Percentiles rank a stretch among this genome's conserved stretches.
phyloP scores from a whole-genome alignment of 805 yeast genomes.

The Cyberlindnera euphorbiiphila region DNA sequence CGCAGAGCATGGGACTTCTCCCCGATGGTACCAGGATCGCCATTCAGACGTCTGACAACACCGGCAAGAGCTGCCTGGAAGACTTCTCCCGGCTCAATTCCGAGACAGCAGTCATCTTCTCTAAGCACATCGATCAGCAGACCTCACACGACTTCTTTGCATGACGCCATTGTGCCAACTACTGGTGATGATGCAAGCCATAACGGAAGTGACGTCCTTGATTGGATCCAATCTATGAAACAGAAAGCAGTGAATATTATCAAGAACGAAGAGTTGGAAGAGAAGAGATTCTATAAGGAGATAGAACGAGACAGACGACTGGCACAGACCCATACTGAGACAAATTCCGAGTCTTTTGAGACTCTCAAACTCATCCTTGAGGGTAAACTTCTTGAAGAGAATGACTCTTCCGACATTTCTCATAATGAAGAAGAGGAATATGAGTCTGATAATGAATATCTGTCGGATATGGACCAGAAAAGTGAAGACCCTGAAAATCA shows the following conservation, averaged over 20 bases:
- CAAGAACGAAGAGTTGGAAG: slow-evolving; percentile 33
- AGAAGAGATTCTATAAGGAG: slow-evolving; percentile 33
- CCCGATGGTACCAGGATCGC: slow-evolving; percentile 18
- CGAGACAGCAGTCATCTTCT: neutral
- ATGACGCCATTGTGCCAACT: too few species aligned
- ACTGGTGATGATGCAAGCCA: too few species aligned
- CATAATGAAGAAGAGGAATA: slow-evolving; percentile 16
- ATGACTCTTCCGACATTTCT: slow-evolving; percentile 22
- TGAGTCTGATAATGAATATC: neutral
- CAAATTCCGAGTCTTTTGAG: slow-evolving; percentile 24
- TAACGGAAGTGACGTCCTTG: slow-evolving; percentile 25
- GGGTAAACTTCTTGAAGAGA: slow-evolving; percentile 21
- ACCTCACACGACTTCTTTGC: neutral
- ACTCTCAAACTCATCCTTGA: slow-evolving; percentile 20
- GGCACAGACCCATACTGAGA: slow-evolving; percentile 23
- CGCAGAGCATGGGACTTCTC: slow-evolving; percentile 26
- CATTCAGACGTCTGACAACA: slow-evolving; percentile 24
- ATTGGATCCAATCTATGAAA: slow-evolving; percentile 36
- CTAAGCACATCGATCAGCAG: neutral
- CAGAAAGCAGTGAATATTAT: slow-evolving; percentile 31
- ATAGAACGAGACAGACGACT: slow-evolving; percentile 30
- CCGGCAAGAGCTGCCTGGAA: slow-evolving; percentile 10
- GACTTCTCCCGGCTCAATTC: neutral
- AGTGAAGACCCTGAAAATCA: neutral
- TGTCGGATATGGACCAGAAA: neutral